Evolutionary conservation across 1,139 yeast species (phyloP), one percentile per base, ranked within the genome.

Genomic region (Candida glucosophila): DNA sequence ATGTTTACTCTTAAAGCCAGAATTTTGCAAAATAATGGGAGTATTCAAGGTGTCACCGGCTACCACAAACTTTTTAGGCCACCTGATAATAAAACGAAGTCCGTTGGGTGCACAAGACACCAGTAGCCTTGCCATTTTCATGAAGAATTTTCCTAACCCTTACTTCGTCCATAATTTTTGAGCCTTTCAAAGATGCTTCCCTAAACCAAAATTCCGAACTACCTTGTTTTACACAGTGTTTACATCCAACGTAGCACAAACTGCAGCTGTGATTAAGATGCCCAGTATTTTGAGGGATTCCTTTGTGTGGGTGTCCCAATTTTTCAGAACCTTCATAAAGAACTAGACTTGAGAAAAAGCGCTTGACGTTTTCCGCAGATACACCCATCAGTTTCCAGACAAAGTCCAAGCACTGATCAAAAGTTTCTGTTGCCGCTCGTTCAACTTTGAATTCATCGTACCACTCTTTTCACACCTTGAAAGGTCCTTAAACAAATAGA

Each of bases 391-490:
- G 55, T 11, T 61, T 45, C 54, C 58, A 60, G 9, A 71, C 76
- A 37, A 59, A 65, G 26, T 68, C 69, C 37, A 59, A 43, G 20
- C 72, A 65, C 13, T 59, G 51, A 29, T 70, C 77, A 38, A 51
- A 71, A 7, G 39, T 44, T n/a, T 56, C 62, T 6, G 44, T 40
- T 3, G 66, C 69, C 18, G 57, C 74, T 61, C 70, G 69, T 11
- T 67, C 68, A 6, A 66, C 52, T 1, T 71, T 73, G 29, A 47
- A 52, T 15, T 62, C 55, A 27, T 62, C 60, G 23, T 59, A 67
- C 77, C 77, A 73, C 39, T 73, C 77, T 27, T 61, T 54, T 29
- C 79, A 60, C 5, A 73, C 72, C 31, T 57, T 58, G 40, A 64
- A 67, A 1, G 75, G 74, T 67, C 29, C 54, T 60, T 31, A 73